These are phyloP conservation scores for Hypoxylon sp. DNA, from an alignment of 2,329 filamentous ascomycete species.

Conservation along the genomic window DNA sequence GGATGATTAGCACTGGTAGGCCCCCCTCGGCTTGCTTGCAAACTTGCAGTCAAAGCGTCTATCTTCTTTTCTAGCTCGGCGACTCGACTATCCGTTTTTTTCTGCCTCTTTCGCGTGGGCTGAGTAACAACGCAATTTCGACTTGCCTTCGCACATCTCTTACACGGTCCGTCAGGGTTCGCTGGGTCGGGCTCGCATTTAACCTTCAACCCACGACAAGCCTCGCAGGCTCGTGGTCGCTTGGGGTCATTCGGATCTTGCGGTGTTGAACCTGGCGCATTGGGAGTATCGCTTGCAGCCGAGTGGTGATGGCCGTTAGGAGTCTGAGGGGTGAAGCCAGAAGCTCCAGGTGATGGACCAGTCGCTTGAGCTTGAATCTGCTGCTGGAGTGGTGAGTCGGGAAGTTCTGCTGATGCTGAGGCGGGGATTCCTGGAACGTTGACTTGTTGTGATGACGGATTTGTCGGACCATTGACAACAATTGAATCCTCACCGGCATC, in stretches of 20 bases:
- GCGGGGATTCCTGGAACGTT: constrained; percentile 14
- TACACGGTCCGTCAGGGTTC: constrained; percentile 75
- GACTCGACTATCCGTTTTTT: constrained; percentile 91
- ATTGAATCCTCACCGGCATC: constrained; percentile 50
- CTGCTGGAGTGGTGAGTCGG: constrained; percentile 41
- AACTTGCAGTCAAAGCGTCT: constrained; percentile 84
- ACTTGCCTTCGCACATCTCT: constrained; percentile 85
- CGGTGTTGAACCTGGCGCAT: constrained; percentile 38
- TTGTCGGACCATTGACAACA: constrained; percentile 43
- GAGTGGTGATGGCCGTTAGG: constrained; percentile 39
- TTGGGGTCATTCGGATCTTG: constrained; percentile 68
- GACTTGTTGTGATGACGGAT: constrained; percentile 27
- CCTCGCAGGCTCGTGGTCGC: constrained; percentile 80
- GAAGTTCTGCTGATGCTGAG: constrained; percentile 22
- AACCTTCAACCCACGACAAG: constrained; percentile 83
- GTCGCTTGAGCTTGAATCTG: constrained; percentile 36
- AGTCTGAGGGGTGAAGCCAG: constrained; percentile 47
- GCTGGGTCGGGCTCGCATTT: constrained; percentile 83
- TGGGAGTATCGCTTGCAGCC: constrained; percentile 40
- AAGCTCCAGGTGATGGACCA: constrained; percentile 38
- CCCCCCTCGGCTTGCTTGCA: constrained; percentile 70
- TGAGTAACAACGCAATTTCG: constrained; percentile 83
- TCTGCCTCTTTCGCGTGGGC: constrained; percentile 83
- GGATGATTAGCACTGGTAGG: constrained; percentile 14
- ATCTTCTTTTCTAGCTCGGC: constrained; percentile 95